Evolutionary conservation across 2,329 filamentous ascomycete genomes (phyloP).

Genomic region (Penicillium rolfsii): DNA sequence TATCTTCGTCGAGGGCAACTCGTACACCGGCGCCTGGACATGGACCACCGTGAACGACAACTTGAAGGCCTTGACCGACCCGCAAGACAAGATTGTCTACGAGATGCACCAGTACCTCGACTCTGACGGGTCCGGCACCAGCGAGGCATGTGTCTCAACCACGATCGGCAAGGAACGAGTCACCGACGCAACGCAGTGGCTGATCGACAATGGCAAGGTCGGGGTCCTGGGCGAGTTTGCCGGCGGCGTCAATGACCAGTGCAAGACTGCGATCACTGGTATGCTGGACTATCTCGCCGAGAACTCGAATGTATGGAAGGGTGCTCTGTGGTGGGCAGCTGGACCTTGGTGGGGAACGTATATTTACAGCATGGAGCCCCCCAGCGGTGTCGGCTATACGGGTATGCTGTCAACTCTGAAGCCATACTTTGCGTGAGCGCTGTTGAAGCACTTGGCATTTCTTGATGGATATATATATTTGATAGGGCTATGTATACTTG

Average conservation of each 20-base stretch:
- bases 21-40: constrained; percentile 52
- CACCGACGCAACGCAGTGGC: constrained; percentile 56
- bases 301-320: constrained; percentile 59
- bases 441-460: background rate
- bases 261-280: constrained; percentile 54
- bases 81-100: constrained; percentile 59
- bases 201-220: constrained; percentile 56
- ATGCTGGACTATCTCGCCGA: constrained; percentile 53
- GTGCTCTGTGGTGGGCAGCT: constrained; percentile 59
- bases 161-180: constrained; percentile 59
- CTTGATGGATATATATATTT: too few species aligned
- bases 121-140: constrained; percentile 57
- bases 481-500: background rate
- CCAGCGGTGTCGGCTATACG: constrained; percentile 49
- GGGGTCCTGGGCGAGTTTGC: constrained; percentile 61
- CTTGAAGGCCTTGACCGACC: constrained; percentile 55
- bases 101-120: constrained; percentile 68
- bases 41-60: constrained; percentile 52
- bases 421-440: constrained; percentile 23
- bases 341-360: constrained; percentile 57
- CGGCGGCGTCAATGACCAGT: constrained; percentile 55
- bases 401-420: constrained; percentile 34
- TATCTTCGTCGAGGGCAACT: constrained; percentile 63
- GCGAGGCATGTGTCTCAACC: constrained; percentile 52
- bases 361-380: constrained; percentile 56